phyloP scores from a whole-genome alignment of 768 basidiomycete species.

The Boletus sp. region DNA sequence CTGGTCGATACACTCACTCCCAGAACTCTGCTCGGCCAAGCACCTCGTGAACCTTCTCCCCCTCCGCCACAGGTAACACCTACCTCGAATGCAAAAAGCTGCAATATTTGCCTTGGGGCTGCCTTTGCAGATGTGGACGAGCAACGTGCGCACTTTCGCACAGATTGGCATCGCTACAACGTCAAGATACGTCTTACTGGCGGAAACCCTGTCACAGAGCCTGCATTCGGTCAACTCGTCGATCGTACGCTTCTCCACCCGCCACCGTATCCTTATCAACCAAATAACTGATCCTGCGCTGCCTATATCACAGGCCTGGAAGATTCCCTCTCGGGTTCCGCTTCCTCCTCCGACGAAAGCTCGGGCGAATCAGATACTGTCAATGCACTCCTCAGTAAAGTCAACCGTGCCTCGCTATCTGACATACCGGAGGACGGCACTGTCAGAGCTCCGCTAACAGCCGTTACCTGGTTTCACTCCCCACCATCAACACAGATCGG shows the following conservation, averaged over 20 bases:
- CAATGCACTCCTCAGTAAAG: slow-evolving; percentile 61
- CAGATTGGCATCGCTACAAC: slow-evolving; percentile 99
- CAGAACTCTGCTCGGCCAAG: slow-evolving; percentile 53
- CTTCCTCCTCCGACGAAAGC: slow-evolving; percentile 58
- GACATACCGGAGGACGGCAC: slow-evolving; percentile 41
- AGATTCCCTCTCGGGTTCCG: slow-evolving; percentile 91
- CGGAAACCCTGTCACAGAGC: slow-evolving; percentile 60
- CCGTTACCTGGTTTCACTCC: slow-evolving; percentile 89
- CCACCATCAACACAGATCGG: slow-evolving; percentile 88
- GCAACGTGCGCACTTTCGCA: slow-evolving; percentile 83
- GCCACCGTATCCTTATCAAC: neutral
- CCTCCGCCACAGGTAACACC: slow-evolving; percentile 32
- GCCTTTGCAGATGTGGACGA: slow-evolving; percentile 73
- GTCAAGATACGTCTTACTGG: slow-evolving; percentile 77
- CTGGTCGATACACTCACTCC: slow-evolving; percentile 70
- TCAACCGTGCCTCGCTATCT: slow-evolving; percentile 47
- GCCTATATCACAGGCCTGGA: slow-evolving; percentile 53
- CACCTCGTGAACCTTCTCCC: slow-evolving; percentile 32
- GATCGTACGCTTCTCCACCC: slow-evolving; percentile 55
- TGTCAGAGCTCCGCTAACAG: slow-evolving; percentile 52
- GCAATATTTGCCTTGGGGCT: slow-evolving; percentile 70
- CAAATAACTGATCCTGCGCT: neutral
- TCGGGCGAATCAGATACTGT: slow-evolving; percentile 68
- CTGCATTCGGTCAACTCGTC: slow-evolving; percentile 72
- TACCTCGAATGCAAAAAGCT: slow-evolving; percentile 46